Evolutionary conservation across 495 filamentous ascomycete species (phyloP), one percentile per base, ranked within the genome.

Genomic region (Xylaria telfairii): DNA sequence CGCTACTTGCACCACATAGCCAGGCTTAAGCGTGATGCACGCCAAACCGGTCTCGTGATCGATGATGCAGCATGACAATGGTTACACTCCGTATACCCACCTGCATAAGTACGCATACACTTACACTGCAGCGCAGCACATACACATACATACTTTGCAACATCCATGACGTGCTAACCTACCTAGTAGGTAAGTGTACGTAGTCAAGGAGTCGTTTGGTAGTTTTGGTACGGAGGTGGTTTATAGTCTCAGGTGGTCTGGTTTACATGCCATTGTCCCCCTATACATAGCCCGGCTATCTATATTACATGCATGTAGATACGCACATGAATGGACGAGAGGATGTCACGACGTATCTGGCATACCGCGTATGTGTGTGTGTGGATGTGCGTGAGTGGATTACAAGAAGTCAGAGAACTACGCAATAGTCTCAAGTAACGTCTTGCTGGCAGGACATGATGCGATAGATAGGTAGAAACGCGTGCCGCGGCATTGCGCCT

Each of bases 11-110:
- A 41, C n/a, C 46, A 19, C 41, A 44, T 66, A 53, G 8, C 28
- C 28, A 49, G 30, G 49, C 21, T 19, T 69, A 54, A 44, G 57
- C 47, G 68, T 65, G 68, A 34, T 49, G 61, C 60, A 65, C 60
- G 26, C 39, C 61, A 37, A 39, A 34, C 41, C 46, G 39, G 61
- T 70, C 68, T 59, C 68, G 68, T 70, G 68, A 70, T 62, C 59
- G 42, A 9, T 56, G 47, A 39, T 66, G 64, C 64, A 54, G 64
- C 64, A 24, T 53, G 64, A 66, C n/a, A 53, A 46, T 47, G 30
- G 60, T 44, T 63, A 63, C 60, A 19, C 39, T n/a, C 19, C 12
- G 46, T 32, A 44, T 54, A 46, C 24, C 15, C 60, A 63, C 60
- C 26, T 63, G 60, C 60, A 62, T 62, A 30, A 41, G 17, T 42